Percentiles rank a stretch among this genome's conserved stretches.
These are phyloP conservation scores for Candida suzukii DNA, from an alignment of 805 yeast genomes.

Conservation along the genomic window DNA sequence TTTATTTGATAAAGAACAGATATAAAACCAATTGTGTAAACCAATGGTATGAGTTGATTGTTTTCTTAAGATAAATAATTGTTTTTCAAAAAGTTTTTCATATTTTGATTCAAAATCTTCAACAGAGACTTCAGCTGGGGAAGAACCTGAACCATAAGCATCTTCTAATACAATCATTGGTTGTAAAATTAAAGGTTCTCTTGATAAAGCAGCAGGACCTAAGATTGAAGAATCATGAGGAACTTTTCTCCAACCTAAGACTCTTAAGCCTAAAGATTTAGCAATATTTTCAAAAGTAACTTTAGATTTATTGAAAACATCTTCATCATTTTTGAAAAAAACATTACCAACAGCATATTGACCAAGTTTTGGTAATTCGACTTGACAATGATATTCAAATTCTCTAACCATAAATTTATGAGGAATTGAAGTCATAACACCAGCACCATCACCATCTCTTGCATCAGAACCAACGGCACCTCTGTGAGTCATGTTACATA, in stretches of 20 bases:
- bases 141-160: conserved; percentile 32
- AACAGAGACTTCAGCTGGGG: conserved; percentile 30
- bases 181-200: conserved; percentile 88
- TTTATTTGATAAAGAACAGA: conserved; percentile 82
- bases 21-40: conserved; percentile 94
- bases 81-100: conserved; percentile 69
- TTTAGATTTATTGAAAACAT: conserved; percentile 62
- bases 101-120: conserved; percentile 50
- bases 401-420: conserved; percentile 83
- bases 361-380: conserved; percentile 68
- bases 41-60: conserved; percentile 89
- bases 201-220: conserved; percentile 89
- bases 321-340: conserved; percentile 82
- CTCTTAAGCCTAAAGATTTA: conserved; percentile 62
- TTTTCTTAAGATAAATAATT: conserved; percentile 79
- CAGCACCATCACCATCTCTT: conserved; percentile 98
- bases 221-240: conserved; percentile 92
- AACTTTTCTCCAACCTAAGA: conserved; percentile 91
- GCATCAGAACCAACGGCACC: conserved; percentile 97
- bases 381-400: conserved; percentile 61
- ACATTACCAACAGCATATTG: conserved; percentile 95
- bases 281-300: conserved; percentile 81
- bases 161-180: conserved; percentile 78
- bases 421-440: conserved; percentile 88
- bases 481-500: conserved; percentile 97